These are phyloP conservation scores for Globisporangium orthogonon DNA, from an alignment of 352 stramenopile species.

Conservation along the genomic window DNA sequence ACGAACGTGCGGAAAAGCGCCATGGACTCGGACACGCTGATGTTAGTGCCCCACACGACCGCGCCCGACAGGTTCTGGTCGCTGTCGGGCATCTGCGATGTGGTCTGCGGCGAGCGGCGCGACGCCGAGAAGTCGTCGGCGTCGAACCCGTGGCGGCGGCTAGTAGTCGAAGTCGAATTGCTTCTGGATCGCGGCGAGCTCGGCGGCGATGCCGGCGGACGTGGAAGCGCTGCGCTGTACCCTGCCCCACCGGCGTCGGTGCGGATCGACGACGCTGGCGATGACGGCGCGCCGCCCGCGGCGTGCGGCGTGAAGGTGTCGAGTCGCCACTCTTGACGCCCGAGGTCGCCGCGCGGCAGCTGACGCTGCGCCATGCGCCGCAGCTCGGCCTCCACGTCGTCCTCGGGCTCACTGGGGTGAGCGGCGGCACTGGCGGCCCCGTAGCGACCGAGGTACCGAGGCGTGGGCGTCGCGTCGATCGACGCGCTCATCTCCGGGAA, in stretches of 20 bases:
- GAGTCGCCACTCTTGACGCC: conserved; percentile 67
- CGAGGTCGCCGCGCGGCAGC: conserved; percentile 69
- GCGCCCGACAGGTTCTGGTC: conserved; percentile 68
- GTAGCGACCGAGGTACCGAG: conserved; percentile 68
- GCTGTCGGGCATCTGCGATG: conserved; percentile 12
- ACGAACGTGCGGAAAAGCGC: conserved; percentile 87
- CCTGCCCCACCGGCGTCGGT: conserved; percentile 21
- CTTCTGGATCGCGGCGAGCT: conserved; percentile 39
- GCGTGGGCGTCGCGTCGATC: conserved; percentile 65
- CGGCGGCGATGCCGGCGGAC: conserved; percentile 50
- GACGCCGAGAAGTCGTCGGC: conserved; percentile 31
- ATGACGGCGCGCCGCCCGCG: conserved; percentile 20
- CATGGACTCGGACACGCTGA: conserved; percentile 92
- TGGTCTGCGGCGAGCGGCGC: conserved; percentile 15
- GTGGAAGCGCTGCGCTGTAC: conserved; percentile 31
- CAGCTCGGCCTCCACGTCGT: conserved; percentile 75
- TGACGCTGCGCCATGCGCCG: conserved; percentile 72
- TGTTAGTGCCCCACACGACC: conserved; percentile 93
- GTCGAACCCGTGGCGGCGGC: conserved; percentile 9
- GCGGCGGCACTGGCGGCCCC: conserved; percentile 9
- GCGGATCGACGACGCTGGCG: conserved; percentile 37
- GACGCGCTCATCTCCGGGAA: conserved; percentile 82
- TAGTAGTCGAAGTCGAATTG: background rate
- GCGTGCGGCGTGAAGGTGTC: conserved; percentile 36
- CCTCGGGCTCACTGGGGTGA: conserved; percentile 28